Evolutionary conservation across 192 early-diverging fungal species (phyloP).

Genomic region (Gigaspora rosea): DNA sequence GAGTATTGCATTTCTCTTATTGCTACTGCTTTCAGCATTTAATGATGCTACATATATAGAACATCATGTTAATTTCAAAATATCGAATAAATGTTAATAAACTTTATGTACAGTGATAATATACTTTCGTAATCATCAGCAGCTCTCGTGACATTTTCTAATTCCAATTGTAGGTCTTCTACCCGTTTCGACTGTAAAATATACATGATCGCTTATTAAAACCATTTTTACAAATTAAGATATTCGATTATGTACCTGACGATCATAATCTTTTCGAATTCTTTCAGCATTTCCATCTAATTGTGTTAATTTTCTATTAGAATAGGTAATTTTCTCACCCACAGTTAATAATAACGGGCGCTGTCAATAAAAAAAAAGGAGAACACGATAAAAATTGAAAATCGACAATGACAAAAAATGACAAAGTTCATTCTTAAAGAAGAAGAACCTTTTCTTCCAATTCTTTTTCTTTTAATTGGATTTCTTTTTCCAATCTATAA

Average conservation of each 20-base stretch:
- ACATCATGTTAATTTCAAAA: neutral
- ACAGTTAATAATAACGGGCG: constrained; percentile 62
- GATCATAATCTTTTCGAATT: constrained; percentile 52
- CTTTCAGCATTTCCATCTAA: constrained; percentile 60
- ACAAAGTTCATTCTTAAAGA: neutral
- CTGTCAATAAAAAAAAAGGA: constrained; percentile 36
- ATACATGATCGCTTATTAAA: neutral
- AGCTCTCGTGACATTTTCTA: constrained; percentile 53
- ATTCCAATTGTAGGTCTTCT: constrained; percentile 54
- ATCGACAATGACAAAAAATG: no score
- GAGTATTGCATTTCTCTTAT: constrained; percentile 30
- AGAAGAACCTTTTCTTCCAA: constrained; percentile 58
- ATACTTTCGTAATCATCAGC: constrained; percentile 53
- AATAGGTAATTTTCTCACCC: constrained; percentile 76
- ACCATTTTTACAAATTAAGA: neutral
- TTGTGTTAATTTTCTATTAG: constrained; percentile 64
- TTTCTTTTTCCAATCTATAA: constrained; percentile 69
- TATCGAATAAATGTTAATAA: neutral
- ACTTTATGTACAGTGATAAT: neutral
- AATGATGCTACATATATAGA: constrained; percentile 11
- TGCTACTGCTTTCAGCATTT: constrained; percentile 15
- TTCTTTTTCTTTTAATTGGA: constrained; percentile 72
- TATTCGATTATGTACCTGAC: constrained; percentile 45
- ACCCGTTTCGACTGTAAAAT: constrained; percentile 38
- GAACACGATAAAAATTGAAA: no score